Percentiles rank a stretch among this genome's conserved stretches.
Evolutionary conservation across 305 asterid genomes (phyloP).

Genomic region (Plantago lanceolata): DNA sequence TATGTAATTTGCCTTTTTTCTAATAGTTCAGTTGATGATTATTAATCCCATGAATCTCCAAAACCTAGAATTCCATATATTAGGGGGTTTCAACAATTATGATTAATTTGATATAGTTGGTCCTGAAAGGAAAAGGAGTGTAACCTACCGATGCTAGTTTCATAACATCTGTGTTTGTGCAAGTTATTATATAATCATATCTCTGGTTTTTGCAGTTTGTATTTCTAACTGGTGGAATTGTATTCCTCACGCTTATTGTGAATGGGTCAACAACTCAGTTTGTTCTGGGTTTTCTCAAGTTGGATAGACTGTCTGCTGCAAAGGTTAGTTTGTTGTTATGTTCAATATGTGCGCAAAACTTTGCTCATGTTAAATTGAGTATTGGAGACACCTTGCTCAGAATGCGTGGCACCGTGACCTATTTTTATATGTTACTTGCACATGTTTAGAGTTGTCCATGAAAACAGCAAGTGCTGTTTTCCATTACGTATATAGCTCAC

Average conservation of each 20-base stretch:
- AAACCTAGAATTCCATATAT: background rate
- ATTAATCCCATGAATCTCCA: background rate
- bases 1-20: background rate
- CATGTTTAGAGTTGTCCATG: too few species aligned
- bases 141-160: background rate
- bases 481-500: too few species aligned
- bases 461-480: too few species aligned
- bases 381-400: background rate
- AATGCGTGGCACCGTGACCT: background rate
- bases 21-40: background rate
- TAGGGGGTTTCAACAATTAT: background rate
- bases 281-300: slow-evolving; percentile 51
- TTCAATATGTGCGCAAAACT: background rate
- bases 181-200: slow-evolving; percentile 15
- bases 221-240: slow-evolving; percentile 94
- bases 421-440: too few species aligned
- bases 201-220: slow-evolving; percentile 72
- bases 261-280: slow-evolving; percentile 97
- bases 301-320: slow-evolving; percentile 75
- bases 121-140: background rate
- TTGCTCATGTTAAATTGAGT: background rate
- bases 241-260: slow-evolving; percentile 85
- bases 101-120: background rate
- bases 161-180: slow-evolving; percentile 5
- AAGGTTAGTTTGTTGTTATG: slow-evolving; percentile 46